A percentile compares a stretch with the other conserved stretches of the same genome.
Conservation (phyloP, 805 yeast species). For the Pichia exigua region DNA sequence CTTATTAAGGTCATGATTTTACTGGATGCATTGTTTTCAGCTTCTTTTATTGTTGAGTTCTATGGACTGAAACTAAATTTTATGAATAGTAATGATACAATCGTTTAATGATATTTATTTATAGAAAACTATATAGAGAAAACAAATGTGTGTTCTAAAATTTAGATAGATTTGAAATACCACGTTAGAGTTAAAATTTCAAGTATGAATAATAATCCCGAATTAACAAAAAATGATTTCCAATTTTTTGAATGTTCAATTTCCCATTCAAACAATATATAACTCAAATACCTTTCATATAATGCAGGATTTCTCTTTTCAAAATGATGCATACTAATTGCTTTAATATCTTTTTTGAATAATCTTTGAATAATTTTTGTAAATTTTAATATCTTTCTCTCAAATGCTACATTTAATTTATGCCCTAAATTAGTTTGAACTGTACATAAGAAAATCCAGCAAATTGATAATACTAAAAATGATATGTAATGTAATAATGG, state of each 20-base stretch:
- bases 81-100: not conserved
- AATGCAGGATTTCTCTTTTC: conserved; percentile 5
- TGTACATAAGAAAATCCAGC: conserved; percentile 18
- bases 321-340: conserved; percentile 3
- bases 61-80: conserved; percentile 5
- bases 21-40: conserved; percentile 5
- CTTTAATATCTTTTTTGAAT: conserved; percentile 1
- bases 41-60: conserved; percentile 8
- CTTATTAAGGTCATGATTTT: conserved; percentile 4
- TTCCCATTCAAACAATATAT: conserved; percentile 19
- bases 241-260: conserved; percentile 11
- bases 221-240: conserved; percentile 12
- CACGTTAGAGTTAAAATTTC: conserved; percentile 10
- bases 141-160: not conserved
- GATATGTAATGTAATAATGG: conserved; percentile 18
- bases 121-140: not conserved
- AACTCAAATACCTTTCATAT: not conserved
- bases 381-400: not conserved
- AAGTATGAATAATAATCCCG: not conserved
- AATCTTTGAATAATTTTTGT: not conserved
- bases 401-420: conserved; percentile 2
- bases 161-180: conserved; percentile 16
- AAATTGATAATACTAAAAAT: conserved; percentile 7
- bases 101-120: not conserved
- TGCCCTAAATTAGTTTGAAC: conserved; percentile 8